These are phyloP conservation scores for Stylosanthes scabra DNA, from an alignment of 331 rosid genomes.

Conservation along the genomic window DNA sequence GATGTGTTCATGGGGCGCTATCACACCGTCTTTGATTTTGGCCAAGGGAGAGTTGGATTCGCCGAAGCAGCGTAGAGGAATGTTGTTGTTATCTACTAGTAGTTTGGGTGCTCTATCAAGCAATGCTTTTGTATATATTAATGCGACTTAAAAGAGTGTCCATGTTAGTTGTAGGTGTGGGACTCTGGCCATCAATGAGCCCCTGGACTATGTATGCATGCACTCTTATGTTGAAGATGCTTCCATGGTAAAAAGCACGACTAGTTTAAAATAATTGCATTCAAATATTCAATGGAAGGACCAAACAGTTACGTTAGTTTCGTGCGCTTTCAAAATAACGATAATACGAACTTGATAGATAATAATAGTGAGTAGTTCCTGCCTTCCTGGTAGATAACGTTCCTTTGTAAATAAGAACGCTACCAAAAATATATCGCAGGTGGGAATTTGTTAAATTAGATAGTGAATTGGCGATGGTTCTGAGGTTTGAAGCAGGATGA, in stretches of 20 bases:
- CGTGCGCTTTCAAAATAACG: not conserved
- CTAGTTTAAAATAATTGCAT: not conserved
- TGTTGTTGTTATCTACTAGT: constrained; percentile 10
- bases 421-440: too few relatives aligned
- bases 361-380: not conserved
- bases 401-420: too few relatives aligned
- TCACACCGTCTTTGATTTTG: constrained; percentile 90
- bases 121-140: constrained; percentile 30
- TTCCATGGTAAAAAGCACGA: not conserved
- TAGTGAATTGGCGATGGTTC: too few relatives aligned
- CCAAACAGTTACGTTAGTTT: not conserved
- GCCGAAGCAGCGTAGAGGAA: constrained; percentile 74
- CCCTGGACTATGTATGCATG: constrained; percentile 2
- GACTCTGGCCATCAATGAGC: not conserved
- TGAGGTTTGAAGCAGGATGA: too few relatives aligned
- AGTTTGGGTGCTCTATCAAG: not conserved
- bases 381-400: too few relatives aligned
- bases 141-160: constrained; percentile 8
- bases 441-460: too few relatives aligned
- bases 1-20: constrained; percentile 90
- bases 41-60: constrained; percentile 79
- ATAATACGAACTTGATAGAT: not conserved
- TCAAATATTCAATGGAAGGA: too few relatives aligned
- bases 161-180: not conserved
- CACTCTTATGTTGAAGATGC: not conserved